Evolutionary conservation across 495 filamentous ascomycete genomes (phyloP), one percentile per base, ranked within the genome.

Genomic region (Bacidia rubella): DNA sequence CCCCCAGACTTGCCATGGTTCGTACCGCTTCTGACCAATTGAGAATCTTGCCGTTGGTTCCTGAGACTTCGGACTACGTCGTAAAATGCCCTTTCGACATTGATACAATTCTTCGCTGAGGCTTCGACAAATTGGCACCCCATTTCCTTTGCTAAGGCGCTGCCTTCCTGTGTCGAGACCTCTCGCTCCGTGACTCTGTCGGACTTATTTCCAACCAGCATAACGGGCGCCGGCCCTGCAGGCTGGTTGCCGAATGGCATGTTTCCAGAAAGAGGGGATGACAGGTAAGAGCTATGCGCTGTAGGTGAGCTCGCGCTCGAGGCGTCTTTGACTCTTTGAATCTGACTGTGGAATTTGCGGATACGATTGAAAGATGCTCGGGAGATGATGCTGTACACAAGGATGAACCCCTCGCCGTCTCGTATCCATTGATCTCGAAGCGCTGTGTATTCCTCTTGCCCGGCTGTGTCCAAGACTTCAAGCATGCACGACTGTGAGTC

Each of bases 401-500:
- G 75, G 5, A 98, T 85, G 65, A 98, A 97, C 1, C 93, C 92
- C 66, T 98, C 93, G 27, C 92, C 92, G 63, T 97, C 90, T 38
- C 93, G 78, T 61, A 97, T 97, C 92, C 92, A 97, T 70, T 97
- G 92, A 65, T 98, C 92, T 59, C 92, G 77, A 62, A 97, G 73
- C 35, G 93, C 92, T 50, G 90, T 97, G 67, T 98, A 98, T 70
- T 98, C 92, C 70, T 98, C 92, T 68, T 98, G 93, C n/a, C 92
- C 92, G 27, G 92, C 92, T 26, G 93, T 98, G 72, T 98, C 92
- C 54, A 98, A 77, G 35, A 97, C 90, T 70, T 98, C 92, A 60
- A 97, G 78, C 92, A 98, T 97, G 73, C 92, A 96, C 20, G 92
- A 85, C 63, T 93, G 87, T 54, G 82, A 79, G 67, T 98, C 92